Evolutionary conservation across 495 filamentous ascomycete species (phyloP).

Genomic region (Annulohypoxylon nitens): DNA sequence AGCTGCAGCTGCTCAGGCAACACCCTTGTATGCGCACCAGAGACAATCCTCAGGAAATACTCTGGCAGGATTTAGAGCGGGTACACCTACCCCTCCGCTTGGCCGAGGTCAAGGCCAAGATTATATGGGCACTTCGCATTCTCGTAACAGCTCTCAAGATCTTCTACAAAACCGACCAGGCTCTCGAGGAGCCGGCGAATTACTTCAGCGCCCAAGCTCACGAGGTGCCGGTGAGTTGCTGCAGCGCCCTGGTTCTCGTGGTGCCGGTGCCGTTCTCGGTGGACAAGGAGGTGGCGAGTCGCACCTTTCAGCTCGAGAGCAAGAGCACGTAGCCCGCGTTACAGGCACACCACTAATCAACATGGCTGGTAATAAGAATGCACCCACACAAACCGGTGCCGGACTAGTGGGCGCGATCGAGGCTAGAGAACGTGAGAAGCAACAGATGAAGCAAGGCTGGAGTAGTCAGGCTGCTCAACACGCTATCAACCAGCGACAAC

Average conservation of each 20-base stretch:
- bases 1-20: conserved; percentile 65
- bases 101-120: conserved; percentile 43
- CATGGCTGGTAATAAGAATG: conserved; percentile 68
- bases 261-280: conserved; percentile 52
- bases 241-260: conserved; percentile 47
- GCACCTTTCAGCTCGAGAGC: conserved; percentile 89
- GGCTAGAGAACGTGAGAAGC: conserved; percentile 78
- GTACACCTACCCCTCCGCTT: conserved; percentile 60
- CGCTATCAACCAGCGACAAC: conserved; percentile 80
- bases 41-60: conserved; percentile 69
- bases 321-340: conserved; percentile 89
- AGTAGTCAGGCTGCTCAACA: conserved; percentile 80
- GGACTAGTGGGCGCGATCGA: conserved; percentile 84
- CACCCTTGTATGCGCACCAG: conserved; percentile 67
- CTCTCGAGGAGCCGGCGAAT: conserved; percentile 54
- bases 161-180: conserved; percentile 53
- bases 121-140: conserved; percentile 54
- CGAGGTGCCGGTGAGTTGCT: conserved; percentile 48
- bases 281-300: conserved; percentile 56
- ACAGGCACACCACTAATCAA: conserved; percentile 87
- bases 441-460: conserved; percentile 76
- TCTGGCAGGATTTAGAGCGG: conserved; percentile 59
- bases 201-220: conserved; percentile 51
- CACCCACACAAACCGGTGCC: conserved; percentile 60
- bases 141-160: conserved; percentile 60